Evolutionary conservation across 306 rosid genomes (phyloP).

Genomic region (Benincasa hispida): DNA sequence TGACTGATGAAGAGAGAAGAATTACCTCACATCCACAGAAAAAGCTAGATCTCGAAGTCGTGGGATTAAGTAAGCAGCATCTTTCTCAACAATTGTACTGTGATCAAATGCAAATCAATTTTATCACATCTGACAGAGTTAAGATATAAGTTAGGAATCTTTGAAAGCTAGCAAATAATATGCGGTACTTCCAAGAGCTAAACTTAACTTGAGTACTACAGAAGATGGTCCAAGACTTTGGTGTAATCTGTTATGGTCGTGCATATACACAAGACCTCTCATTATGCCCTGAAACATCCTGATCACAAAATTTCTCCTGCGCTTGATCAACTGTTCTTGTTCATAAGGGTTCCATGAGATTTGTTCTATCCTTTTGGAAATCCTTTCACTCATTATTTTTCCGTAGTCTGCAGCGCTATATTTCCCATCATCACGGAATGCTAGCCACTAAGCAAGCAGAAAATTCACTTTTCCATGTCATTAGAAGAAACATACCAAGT

Average conservation of each 20-base stretch:
- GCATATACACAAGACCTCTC: conserved; percentile 78
- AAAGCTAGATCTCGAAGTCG: conserved; percentile 85
- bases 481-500: background rate
- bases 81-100: conserved; percentile 75
- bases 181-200: conserved; percentile 12
- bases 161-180: conserved; percentile 7
- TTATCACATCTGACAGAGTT: background rate
- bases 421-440: conserved; percentile 83
- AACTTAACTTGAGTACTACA: conserved; percentile 85
- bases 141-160: background rate
- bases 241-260: conserved; percentile 62
- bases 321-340: conserved; percentile 33
- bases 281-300: conserved; percentile 66
- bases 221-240: conserved; percentile 98
- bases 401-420: conserved; percentile 83
- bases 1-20: background rate
- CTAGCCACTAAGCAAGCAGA: conserved; percentile 71
- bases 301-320: conserved; percentile 46
- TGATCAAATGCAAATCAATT: conserved; percentile 8
- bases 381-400: conserved; percentile 53
- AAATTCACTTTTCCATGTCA: background rate
- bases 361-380: conserved; percentile 26
- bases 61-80: conserved; percentile 66
- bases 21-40: conserved; percentile 74
- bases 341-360: conserved; percentile 70